Evolutionary conservation across 1,139 yeast species (phyloP).

Genomic region (Saccharomyces hybrid): DNA sequence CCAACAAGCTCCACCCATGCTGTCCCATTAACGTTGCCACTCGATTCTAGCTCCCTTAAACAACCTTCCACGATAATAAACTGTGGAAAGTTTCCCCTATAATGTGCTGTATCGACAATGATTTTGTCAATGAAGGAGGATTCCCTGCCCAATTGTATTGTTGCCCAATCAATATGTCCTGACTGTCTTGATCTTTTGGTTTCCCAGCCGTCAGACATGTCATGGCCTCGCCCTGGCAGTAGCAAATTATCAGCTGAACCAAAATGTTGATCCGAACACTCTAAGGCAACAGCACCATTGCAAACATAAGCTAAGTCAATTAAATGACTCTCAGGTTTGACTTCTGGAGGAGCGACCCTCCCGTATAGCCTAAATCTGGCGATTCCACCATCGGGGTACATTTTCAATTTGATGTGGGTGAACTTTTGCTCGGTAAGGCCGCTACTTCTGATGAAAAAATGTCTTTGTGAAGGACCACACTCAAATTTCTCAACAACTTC

Average conservation of each 20-base stretch:
- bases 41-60: too few species aligned
- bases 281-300: conserved; percentile 83
- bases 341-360: conserved; percentile 53
- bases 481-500: conserved; percentile 58
- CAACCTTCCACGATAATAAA: too few species aligned
- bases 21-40: too few species aligned
- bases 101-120: conserved; percentile 79
- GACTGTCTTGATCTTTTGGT: conserved; percentile 80
- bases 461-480: conserved; percentile 85
- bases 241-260: conserved; percentile 83
- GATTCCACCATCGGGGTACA: conserved; percentile 97
- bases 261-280: conserved; percentile 84
- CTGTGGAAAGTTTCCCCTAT: too few species aligned
- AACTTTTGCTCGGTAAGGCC: conserved; percentile 50
- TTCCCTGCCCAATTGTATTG: conserved; percentile 65
- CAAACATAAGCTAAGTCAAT: conserved; percentile 75
- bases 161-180: conserved; percentile 88
- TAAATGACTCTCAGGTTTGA: too few species aligned
- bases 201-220: conserved; percentile 99
- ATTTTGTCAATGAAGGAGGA: conserved; percentile 47
- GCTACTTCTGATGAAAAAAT: conserved; percentile 59
- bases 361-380: conserved; percentile 91
- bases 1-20: too few species aligned
- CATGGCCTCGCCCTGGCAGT: conserved; percentile 88
- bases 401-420: conserved; percentile 75